Percentiles rank a stretch among this genome's conserved stretches.
phyloP scores from a whole-genome alignment of 371 early-diverging fungal species.

The Mucor racemosus region DNA sequence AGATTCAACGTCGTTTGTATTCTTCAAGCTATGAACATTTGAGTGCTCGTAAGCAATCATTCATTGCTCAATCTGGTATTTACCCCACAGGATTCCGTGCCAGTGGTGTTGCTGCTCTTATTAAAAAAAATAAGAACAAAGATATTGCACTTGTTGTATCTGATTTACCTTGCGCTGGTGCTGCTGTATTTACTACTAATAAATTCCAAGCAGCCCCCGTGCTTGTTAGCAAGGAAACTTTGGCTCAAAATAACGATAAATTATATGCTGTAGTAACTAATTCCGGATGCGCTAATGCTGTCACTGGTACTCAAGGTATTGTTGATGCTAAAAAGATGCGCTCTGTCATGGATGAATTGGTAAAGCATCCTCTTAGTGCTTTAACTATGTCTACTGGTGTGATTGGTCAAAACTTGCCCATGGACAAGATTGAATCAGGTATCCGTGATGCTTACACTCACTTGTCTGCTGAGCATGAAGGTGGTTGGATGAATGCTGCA shows the following conservation, averaged over 20 bases:
- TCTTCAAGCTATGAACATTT: slow-evolving; percentile 37
- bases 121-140: slow-evolving; percentile 80
- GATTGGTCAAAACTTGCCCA: slow-evolving; percentile 90
- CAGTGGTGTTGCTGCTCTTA: slow-evolving; percentile 74
- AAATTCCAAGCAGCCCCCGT: slow-evolving; percentile 94
- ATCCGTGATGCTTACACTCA: slow-evolving; percentile 50
- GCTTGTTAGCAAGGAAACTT: slow-evolving; percentile 66
- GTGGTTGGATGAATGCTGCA: slow-evolving; percentile 82
- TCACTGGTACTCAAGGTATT: slow-evolving; percentile 88
- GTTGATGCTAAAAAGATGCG: slow-evolving; percentile 80
- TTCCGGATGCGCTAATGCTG: slow-evolving; percentile 96
- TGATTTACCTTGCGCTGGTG: slow-evolving; percentile 74
- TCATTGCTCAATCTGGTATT: slow-evolving; percentile 55
- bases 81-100: slow-evolving; percentile 88
- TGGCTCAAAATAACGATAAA: slow-evolving; percentile 53
- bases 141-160: slow-evolving; percentile 88
- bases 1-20: slow-evolving; percentile 19
- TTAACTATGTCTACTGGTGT: slow-evolving; percentile 97
- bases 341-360: slow-evolving; percentile 55
- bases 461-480: slow-evolving; percentile 62
- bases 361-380: slow-evolving; percentile 47
- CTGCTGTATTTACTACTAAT: slow-evolving; percentile 94
- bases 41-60: slow-evolving; percentile 44
- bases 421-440: slow-evolving; percentile 84
- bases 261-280: slow-evolving; percentile 82